A percentile compares a stretch with the other conserved stretches of the same genome.
These are phyloP conservation scores for Alternaria postmessia DNA, from an alignment of 2,329 filamentous ascomycete species.

Conservation along the genomic window DNA sequence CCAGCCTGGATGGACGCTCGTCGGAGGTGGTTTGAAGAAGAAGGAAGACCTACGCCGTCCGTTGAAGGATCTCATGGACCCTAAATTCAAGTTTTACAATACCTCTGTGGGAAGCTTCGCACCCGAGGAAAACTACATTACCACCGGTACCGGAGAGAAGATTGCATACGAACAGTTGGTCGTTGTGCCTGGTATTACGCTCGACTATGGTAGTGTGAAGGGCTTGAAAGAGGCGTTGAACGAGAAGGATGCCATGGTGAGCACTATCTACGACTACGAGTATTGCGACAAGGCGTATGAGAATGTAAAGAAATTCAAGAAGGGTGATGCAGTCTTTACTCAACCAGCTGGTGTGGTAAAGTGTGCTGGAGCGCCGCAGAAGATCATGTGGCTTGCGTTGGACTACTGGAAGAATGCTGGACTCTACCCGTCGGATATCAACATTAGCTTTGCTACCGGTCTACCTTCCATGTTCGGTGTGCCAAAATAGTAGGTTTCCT, in stretches of 20 bases:
- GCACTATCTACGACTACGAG: slow-evolving; percentile 51
- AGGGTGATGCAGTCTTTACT: slow-evolving; percentile 50
- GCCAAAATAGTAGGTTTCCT: slow-evolving; percentile 38
- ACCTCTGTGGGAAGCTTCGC: slow-evolving; percentile 60
- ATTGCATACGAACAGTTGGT: slow-evolving; percentile 71
- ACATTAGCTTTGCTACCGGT: slow-evolving; percentile 51
- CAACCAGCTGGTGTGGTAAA: slow-evolving; percentile 52
- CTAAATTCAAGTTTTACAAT: slow-evolving; percentile 69
- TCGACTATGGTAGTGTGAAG: slow-evolving; percentile 42
- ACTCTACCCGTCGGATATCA: slow-evolving; percentile 45
- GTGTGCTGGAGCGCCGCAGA: slow-evolving; percentile 52
- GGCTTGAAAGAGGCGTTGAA: slow-evolving; percentile 49
- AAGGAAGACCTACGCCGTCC: slow-evolving; percentile 66
- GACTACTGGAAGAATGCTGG: slow-evolving; percentile 50
- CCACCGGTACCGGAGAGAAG: slow-evolving; percentile 63
- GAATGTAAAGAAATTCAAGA: slow-evolving; percentile 42
- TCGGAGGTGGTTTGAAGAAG: slow-evolving; percentile 70
- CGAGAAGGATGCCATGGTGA: slow-evolving; percentile 45
- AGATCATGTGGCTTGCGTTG: slow-evolving; percentile 54
- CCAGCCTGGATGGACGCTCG: slow-evolving; percentile 74
- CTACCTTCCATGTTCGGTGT: slow-evolving; percentile 53
- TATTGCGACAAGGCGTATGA: slow-evolving; percentile 49
- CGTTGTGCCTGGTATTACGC: slow-evolving; percentile 60
- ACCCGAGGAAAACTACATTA: slow-evolving; percentile 66
- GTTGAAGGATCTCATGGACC: slow-evolving; percentile 62